A percentile compares a stretch with the other conserved stretches of the same genome.
phyloP scores from a whole-genome alignment of 2,329 filamentous ascomycete genomes.

The Beauveria rudraprayagi region DNA sequence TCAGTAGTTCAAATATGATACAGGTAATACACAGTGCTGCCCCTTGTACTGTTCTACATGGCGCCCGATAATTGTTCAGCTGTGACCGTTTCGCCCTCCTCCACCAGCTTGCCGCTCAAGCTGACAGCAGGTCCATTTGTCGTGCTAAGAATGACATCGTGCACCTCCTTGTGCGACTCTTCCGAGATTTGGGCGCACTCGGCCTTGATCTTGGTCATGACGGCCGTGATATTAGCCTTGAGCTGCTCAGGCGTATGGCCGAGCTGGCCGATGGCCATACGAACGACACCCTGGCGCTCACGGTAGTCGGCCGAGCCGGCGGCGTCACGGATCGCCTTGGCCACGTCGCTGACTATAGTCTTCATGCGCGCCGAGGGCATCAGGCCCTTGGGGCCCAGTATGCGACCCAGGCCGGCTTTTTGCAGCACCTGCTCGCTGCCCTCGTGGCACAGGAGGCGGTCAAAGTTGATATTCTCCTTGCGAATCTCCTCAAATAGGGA shows the following conservation, averaged over 20 bases:
- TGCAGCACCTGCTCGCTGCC: slow-evolving; percentile 70
- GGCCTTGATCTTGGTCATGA: slow-evolving; percentile 69
- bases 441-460: slow-evolving; percentile 78
- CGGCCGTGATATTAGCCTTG: slow-evolving; percentile 70
- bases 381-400: slow-evolving; percentile 80
- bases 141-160: slow-evolving; percentile 71
- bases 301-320: slow-evolving; percentile 80
- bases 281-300: slow-evolving; percentile 74
- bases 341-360: slow-evolving; percentile 78
- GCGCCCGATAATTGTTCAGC: slow-evolving; percentile 43
- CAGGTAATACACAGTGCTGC: slow-evolving; percentile 8
- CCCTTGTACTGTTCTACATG: slow-evolving; percentile 36
- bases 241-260: slow-evolving; percentile 82
- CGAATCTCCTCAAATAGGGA: slow-evolving; percentile 72
- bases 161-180: slow-evolving; percentile 34
- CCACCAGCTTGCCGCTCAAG: slow-evolving; percentile 69
- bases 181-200: slow-evolving; percentile 66
- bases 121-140: slow-evolving; percentile 82
- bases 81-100: slow-evolving; percentile 48
- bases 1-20: slow-evolving; percentile 13
- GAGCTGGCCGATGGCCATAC: slow-evolving; percentile 86
- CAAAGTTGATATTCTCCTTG: slow-evolving; percentile 73
- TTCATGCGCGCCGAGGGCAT: slow-evolving; percentile 88
- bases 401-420: slow-evolving; percentile 70
- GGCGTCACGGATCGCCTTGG: slow-evolving; percentile 67